Base-by-base conservation (phyloP, 2,329 filamentous ascomycete genomes). In the Clonostachys sp. region DNA sequence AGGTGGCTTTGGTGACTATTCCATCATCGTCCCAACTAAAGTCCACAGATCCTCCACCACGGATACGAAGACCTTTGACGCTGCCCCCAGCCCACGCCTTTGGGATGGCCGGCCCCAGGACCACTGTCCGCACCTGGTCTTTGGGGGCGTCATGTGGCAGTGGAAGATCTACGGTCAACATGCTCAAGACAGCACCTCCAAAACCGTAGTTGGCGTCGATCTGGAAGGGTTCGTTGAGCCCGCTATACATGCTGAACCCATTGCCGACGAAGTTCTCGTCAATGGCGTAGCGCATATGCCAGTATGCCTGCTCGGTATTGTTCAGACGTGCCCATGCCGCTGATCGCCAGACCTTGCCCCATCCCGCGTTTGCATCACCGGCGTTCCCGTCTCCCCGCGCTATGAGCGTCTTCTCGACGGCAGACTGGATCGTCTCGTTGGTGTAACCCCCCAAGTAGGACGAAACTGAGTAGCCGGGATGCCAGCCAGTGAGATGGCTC, bases 201-300 rank as follows among this genome's bases (percentile, higher is more conserved):
- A 71, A 58, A 2, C 77, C 78, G 50, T 78, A 81, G 55, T 82
- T 82, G 7, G 77, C 79, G 56, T 82, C 78, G 48, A 81, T 80
- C 61, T 82, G 78, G 52, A 81, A 81, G 2, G 78, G 75, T 42
- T 61, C 59, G 6, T 66, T 59, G 10, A 61, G 56, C 1, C 65
- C 74, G 9, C 53, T 60, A 54, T 81, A 81, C 70, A 80, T 77
- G 40, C 67, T 72, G 33, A 81, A 59, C 3, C 71, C 70, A 52
- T 80, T 81, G 0, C 48, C 60, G 0, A 66, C 77, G 20, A 78
- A 72, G 52, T 81, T 81, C 36, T 66, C 58, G 18, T 68, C 61
- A 14, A 80, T 70, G 2, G 75, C 70, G 38, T 73, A 73, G 6
- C 68, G 63, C 14, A 80, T 60, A 48, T 77, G 67, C 16, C 65